Percentiles rank a stretch among this genome's conserved stretches.
phyloP scores from a whole-genome alignment of 2,329 filamentous ascomycete genomes.

The Pestalotiopsis sp. region DNA sequence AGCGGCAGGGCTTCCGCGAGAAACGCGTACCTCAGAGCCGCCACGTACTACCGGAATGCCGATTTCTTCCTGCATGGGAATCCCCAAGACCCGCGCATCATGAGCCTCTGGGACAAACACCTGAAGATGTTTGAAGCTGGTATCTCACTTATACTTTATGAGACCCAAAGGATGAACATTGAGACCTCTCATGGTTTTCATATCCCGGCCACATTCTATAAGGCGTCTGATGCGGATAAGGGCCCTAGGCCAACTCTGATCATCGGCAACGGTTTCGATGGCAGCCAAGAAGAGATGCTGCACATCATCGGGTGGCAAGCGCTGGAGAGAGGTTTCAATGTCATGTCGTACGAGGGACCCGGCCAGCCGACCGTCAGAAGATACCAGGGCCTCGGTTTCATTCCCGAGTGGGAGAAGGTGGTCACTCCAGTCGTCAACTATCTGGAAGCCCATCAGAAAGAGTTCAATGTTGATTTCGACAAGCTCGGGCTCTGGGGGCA shows the following conservation, averaged over 20 bases:
- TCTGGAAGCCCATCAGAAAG: neutral
- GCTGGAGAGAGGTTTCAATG: slow-evolving; percentile 44
- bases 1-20: neutral
- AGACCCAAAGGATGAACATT: neutral
- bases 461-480: slow-evolving; percentile 27
- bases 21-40: neutral
- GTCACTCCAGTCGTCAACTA: neutral
- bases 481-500: slow-evolving; percentile 40
- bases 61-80: neutral
- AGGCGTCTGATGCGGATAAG: neutral
- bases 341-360: slow-evolving; percentile 48
- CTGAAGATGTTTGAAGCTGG: neutral
- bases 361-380: slow-evolving; percentile 45
- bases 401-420: neutral
- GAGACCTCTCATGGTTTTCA: neutral
- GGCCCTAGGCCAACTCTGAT: slow-evolving; percentile 37
- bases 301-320: slow-evolving; percentile 36
- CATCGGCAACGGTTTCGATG: slow-evolving; percentile 46
- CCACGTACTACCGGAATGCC: neutral
- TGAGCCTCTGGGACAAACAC: slow-evolving; percentile 11
- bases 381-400: slow-evolving; percentile 43
- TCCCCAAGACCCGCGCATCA: slow-evolving; percentile 13
- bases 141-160: neutral
- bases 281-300: slow-evolving; percentile 44
- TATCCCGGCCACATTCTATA: neutral